Evolutionary conservation across 2,329 filamentous ascomycete species (phyloP).

Genomic region (Cladobotryum protrusum): DNA sequence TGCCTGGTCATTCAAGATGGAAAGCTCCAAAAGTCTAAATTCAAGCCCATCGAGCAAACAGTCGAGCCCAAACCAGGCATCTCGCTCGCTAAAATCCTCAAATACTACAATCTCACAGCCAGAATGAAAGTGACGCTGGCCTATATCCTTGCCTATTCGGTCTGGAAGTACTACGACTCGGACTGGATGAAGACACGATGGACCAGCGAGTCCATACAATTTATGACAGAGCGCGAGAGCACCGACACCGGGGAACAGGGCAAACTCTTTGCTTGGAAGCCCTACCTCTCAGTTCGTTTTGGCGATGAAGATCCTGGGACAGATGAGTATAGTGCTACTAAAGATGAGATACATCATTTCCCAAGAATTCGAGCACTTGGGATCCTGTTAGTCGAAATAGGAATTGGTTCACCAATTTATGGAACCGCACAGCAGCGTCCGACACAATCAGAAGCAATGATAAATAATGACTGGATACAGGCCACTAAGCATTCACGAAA

Average conservation of each 20-base stretch:
- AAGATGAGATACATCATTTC: neutral
- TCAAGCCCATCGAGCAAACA: neutral
- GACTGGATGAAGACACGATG: conserved; percentile 11
- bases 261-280: neutral
- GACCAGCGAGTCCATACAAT: conserved; percentile 10
- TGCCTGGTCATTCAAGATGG: neutral
- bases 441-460: neutral
- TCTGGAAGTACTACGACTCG: conserved; percentile 14
- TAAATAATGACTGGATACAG: neutral
- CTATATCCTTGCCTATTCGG: conserved; percentile 10
- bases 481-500: neutral
- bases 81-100: conserved; percentile 7
- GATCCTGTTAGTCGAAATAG: neutral
- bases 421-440: neutral
- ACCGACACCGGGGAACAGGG: neutral
- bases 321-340: neutral
- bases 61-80: conserved; percentile 2
- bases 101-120: neutral
- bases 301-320: neutral
- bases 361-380: neutral
- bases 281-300: neutral
- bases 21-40: neutral
- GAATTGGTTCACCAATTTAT: neutral
- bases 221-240: neutral
- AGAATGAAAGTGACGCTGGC: conserved; percentile 6